Evolutionary conservation across 345 rosid genomes (phyloP).

Genomic region (Gossypium ekmanianum): DNA sequence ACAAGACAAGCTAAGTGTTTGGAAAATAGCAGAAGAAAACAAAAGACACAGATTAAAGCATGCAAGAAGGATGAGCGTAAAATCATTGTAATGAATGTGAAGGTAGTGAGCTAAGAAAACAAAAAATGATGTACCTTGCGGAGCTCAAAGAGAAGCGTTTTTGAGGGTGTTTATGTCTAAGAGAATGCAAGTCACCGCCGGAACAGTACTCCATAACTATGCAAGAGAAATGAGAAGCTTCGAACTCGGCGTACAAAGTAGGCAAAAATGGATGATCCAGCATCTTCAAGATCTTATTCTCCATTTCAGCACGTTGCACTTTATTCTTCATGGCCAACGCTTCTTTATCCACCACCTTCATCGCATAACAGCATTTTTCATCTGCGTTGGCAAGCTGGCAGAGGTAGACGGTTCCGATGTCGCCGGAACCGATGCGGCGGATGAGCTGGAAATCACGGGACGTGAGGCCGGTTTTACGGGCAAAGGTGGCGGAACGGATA

Average conservation of each 20-base stretch:
- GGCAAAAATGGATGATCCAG: conserved; percentile 92
- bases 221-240: conserved; percentile 79
- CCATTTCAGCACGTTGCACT: conserved; percentile 72
- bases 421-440: conserved; percentile 80
- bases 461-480: conserved; percentile 38
- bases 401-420: conserved; percentile 81
- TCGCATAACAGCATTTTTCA: conserved; percentile 48
- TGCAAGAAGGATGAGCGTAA: background rate
- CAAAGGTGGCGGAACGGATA: conserved; percentile 46
- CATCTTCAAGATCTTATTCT: conserved; percentile 73
- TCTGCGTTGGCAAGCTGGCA: conserved; percentile 48
- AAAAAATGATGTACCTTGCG: conserved; percentile 46
- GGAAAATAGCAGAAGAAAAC: background rate
- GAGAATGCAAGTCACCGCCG: conserved; percentile 84
- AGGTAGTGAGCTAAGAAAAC: too few species aligned
- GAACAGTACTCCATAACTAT: conserved; percentile 93
- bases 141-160: conserved; percentile 64
- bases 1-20: background rate
- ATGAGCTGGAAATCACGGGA: conserved; percentile 72
- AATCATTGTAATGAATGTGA: background rate
- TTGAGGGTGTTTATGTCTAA: conserved; percentile 59
- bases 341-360: conserved; percentile 93
- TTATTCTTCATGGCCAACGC: conserved; percentile 67
- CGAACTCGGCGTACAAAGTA: conserved; percentile 77
- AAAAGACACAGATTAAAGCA: background rate